Evolutionary conservation across 805 yeast species (phyloP), one percentile per base, ranked within the genome.

Genomic region (Teunomyces cretensis): DNA sequence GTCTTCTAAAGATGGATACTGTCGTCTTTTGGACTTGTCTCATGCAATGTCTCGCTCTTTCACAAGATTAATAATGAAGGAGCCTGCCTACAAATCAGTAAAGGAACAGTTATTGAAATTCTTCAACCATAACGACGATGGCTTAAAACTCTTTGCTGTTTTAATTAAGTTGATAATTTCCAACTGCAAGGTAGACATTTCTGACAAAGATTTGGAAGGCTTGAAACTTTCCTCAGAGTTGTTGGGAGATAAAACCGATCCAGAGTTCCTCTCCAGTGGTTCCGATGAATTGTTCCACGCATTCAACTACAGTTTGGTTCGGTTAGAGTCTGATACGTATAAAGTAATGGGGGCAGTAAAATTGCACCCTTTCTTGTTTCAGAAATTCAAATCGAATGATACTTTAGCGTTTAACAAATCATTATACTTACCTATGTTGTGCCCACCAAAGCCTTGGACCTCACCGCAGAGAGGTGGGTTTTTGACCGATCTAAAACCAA

Each of bases 381-480:
- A 53, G 3, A 42, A 53, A 28, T 51, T 55, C 42, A 50, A 49
- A 30, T 17, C 39, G 13, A 38, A 33, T 8, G 48, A 48, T 12
- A 43, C 51, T 1, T 30, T 55, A 3, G 32, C 52, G 4, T 43
- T 45, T 15, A 41, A 41, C 30, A 56, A 47, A 15, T 43, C 53
- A 2, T 37, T 57, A 8, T 59, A 45, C 27, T 46, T 71, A 5
- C 77, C 77, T 1, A 71, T 72, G 76, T 26, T 72, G 7, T 48
- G 51, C 26, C 69, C 72, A 6, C 76, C 77, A 1, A 57, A 57
- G 43, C 53, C 55, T 7, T 71, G 76, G 76, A 48, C 51, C 0
- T 45, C 58, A 8, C 70, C 73, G 2, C 44, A 28, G 0, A 46
- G 49, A 5, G 77, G 77, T 0, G 77, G 76, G 0, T 71, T 57